Evolutionary conservation across 345 rosid genomes (phyloP).

Genomic region (Aquilaria yunnanensis): DNA sequence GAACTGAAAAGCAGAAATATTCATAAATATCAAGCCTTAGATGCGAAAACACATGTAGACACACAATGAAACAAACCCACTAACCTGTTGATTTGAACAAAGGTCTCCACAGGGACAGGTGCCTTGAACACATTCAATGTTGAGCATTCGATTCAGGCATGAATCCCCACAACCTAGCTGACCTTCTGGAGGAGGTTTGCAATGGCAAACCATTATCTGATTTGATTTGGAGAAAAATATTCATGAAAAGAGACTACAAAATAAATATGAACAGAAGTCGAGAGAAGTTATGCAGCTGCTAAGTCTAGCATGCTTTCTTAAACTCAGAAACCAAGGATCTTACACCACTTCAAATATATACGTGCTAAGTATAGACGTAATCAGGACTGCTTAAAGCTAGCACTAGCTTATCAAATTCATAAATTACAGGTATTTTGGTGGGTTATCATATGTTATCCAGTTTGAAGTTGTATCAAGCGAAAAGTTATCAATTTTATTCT

Average conservation of each 20-base stretch:
- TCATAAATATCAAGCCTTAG: constrained; percentile 2
- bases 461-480: no score
- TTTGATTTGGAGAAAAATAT: constrained; percentile 9
- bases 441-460: no score
- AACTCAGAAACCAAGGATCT: neutral
- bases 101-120: constrained; percentile 90
- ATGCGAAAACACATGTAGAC: neutral
- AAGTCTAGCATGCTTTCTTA: neutral
- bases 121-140: constrained; percentile 91
- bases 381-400: no score
- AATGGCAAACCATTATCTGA: constrained; percentile 96
- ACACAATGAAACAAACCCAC: constrained; percentile 1
- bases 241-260: neutral
- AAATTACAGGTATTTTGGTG: no score
- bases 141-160: constrained; percentile 94
- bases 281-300: neutral
- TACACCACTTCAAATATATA: neutral
- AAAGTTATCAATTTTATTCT: no score
- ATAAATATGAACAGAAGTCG: neutral
- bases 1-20: constrained; percentile 55
- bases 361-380: neutral
- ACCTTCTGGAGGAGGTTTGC: constrained; percentile 59
- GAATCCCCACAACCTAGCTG: constrained; percentile 86
- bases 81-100: constrained; percentile 97
- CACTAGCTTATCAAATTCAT: no score